A percentile compares a stretch with the other conserved stretches of the same genome.
These are phyloP conservation scores for Arthrobotrys pseudoclavata DNA, from an alignment of 2,329 filamentous ascomycete species.

Conservation along the genomic window DNA sequence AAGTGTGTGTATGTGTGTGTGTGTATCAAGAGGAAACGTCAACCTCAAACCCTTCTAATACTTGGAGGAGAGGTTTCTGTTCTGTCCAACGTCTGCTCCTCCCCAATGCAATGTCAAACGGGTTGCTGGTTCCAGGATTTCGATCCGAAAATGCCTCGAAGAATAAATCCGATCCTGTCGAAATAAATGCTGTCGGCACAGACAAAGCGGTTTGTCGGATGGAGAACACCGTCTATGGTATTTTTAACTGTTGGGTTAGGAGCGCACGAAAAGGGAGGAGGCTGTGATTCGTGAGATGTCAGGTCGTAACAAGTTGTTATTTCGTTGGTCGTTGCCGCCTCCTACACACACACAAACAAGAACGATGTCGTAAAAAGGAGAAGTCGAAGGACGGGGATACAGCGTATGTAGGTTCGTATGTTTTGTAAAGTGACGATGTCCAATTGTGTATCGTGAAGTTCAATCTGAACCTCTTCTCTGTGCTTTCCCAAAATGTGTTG, in stretches of 20 bases:
- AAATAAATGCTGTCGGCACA: slow-evolving; percentile 30
- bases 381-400: not conserved
- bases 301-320: slow-evolving; percentile 7
- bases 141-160: slow-evolving; percentile 34
- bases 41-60: slow-evolving; percentile 32
- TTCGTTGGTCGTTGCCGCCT: slow-evolving; percentile 20
- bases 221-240: slow-evolving; percentile 35
- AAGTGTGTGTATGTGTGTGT: not conserved
- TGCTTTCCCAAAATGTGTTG: slow-evolving; percentile 29
- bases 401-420: not conserved
- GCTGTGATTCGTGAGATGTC: slow-evolving; percentile 22
- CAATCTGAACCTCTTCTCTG: not conserved
- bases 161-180: slow-evolving; percentile 7
- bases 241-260: slow-evolving; percentile 15
- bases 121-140: slow-evolving; percentile 34
- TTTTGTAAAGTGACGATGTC: not conserved
- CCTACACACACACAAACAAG: not conserved
- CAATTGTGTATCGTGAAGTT: slow-evolving; percentile 14
- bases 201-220: slow-evolving; percentile 34
- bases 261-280: slow-evolving; percentile 39
- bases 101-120: slow-evolving; percentile 13
- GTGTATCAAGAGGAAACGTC: slow-evolving; percentile 32
- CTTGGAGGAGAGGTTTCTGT: slow-evolving; percentile 14
- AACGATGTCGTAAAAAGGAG: slow-evolving; percentile 15
- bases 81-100: slow-evolving; percentile 18